phyloP scores from a whole-genome alignment of 306 rosid species.

The Argentina anserina region DNA sequence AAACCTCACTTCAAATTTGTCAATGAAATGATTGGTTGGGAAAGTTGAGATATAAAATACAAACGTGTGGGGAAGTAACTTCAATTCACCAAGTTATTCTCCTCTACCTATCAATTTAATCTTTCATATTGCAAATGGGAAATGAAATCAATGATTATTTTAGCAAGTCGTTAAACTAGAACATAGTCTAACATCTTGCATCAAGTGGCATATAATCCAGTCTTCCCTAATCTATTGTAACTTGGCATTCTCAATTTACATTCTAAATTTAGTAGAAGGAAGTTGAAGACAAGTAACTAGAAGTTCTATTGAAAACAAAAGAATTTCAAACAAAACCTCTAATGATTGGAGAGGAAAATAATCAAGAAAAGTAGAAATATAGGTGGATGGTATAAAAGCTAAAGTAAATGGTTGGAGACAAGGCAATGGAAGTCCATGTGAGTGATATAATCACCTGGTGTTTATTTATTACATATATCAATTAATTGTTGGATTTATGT shows the following conservation, averaged over 20 bases:
- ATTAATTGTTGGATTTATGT: conserved; percentile 13
- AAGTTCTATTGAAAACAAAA: too few relatives aligned
- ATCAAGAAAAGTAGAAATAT: not conserved
- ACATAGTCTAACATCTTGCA: not conserved
- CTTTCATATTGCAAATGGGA: conserved; percentile 8
- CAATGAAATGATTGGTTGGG: conserved; percentile 1
- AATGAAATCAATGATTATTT: conserved; percentile 14
- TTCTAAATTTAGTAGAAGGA: too few relatives aligned
- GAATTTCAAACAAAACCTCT: too few relatives aligned
- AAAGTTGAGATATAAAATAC: not conserved
- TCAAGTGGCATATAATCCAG: not conserved
- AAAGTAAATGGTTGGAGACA: not conserved
- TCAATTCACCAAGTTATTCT: conserved; percentile 12
- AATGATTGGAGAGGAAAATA: not conserved
- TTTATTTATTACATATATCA: not conserved
- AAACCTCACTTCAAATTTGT: not conserved
- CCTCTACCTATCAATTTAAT: conserved; percentile 10
- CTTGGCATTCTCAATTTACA: conserved; percentile 4
- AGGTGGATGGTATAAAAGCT: not conserved
- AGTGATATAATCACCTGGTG: not conserved
- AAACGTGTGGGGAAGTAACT: conserved; percentile 27
- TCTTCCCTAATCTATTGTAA: not conserved
- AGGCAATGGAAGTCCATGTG: conserved; percentile 4
- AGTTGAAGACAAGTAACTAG: too few relatives aligned
- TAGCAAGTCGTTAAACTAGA: not conserved